Evolutionary conservation across 1,139 yeast genomes (phyloP).

Genomic region (Zygoascus hellenicus): DNA sequence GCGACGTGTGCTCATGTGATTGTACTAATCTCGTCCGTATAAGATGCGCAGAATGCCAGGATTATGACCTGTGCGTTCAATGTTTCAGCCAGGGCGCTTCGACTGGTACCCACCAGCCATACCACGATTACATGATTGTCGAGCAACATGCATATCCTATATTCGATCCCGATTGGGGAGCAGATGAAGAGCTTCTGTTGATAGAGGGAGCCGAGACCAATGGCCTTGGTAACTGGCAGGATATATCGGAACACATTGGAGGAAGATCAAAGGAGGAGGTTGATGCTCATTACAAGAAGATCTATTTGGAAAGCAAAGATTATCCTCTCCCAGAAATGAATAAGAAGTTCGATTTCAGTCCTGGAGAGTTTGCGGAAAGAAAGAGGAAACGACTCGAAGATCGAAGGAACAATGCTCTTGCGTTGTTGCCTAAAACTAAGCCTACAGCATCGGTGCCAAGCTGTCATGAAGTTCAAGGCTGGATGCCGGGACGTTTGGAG

Average conservation of each 20-base stretch:
- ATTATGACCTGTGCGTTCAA: slow-evolving; percentile 93
- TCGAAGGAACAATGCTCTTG: slow-evolving; percentile 54
- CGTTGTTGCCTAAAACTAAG: slow-evolving; percentile 62
- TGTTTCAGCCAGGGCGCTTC: slow-evolving; percentile 84
- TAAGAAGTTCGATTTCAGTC: slow-evolving; percentile 59
- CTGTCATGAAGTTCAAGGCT: slow-evolving; percentile 95
- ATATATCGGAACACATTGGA: slow-evolving; percentile 90
- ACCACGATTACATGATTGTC: slow-evolving; percentile 85
- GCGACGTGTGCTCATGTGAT: slow-evolving; percentile 93
- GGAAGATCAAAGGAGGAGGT: slow-evolving; percentile 90
- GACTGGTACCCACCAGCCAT: slow-evolving; percentile 85
- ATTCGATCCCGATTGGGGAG: slow-evolving; percentile 91
- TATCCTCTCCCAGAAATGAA: slow-evolving; percentile 74
- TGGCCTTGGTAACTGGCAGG: slow-evolving; percentile 97
- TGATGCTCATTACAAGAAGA: slow-evolving; percentile 66
- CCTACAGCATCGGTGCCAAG: slow-evolving; percentile 91
- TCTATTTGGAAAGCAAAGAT: slow-evolving; percentile 59
- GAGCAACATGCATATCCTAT: slow-evolving; percentile 96
- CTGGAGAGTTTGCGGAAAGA: slow-evolving; percentile 61
- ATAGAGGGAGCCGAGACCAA: slow-evolving; percentile 87
- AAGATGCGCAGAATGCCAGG: slow-evolving; percentile 86
- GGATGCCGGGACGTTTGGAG: slow-evolving; percentile 97
- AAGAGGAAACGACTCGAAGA: slow-evolving; percentile 69
- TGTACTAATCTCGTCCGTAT: slow-evolving; percentile 89
- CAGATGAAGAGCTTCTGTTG: slow-evolving; percentile 86